A percentile compares a stretch with the other conserved stretches of the same genome.
Conservation (phyloP, 306 rosid species). For the Biancaea sappan region DNA sequence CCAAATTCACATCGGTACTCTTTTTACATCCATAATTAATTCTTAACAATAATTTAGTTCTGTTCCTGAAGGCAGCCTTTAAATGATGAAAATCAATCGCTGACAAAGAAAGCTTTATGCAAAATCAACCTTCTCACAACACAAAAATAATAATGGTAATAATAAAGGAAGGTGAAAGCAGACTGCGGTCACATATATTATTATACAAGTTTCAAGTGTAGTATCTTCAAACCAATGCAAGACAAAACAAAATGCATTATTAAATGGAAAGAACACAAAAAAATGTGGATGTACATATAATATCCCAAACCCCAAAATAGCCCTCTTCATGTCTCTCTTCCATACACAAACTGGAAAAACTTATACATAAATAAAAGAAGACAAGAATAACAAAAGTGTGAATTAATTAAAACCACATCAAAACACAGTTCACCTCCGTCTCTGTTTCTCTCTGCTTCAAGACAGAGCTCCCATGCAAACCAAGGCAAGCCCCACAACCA, state of each 20-base stretch:
- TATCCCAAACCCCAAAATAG: neutral
- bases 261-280: neutral
- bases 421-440: neutral
- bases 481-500: constrained; percentile 41
- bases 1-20: no score
- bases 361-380: neutral
- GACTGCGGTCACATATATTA: no score
- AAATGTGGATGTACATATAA: neutral
- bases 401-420: neutral
- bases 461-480: constrained; percentile 47
- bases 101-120: no score
- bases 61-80: no score
- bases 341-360: neutral
- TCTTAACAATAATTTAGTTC: no score
- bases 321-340: neutral
- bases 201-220: neutral
- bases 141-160: no score
- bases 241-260: neutral
- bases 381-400: neutral
- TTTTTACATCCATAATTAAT: no score
- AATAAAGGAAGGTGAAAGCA: no score
- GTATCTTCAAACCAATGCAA: neutral
- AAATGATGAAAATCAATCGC: no score
- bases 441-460: constrained; percentile 7
- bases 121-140: no score